A percentile compares a stretch with the other conserved stretches of the same genome.
These are phyloP conservation scores for Pogostemon cablin DNA, from an alignment of 257 asterid genomes.

Conservation along the genomic window DNA sequence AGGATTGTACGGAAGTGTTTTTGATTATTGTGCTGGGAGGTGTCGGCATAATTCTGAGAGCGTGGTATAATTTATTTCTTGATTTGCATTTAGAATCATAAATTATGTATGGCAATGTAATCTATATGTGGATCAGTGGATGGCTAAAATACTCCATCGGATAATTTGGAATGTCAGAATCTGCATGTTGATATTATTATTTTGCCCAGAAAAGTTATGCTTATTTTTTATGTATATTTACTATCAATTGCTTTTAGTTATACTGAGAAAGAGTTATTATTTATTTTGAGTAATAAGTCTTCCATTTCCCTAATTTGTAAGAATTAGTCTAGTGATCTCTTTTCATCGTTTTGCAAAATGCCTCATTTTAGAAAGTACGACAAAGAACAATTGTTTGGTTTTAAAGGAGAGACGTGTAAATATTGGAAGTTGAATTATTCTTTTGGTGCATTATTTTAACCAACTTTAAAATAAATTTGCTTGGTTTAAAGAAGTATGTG, in stretches of 20 bases:
- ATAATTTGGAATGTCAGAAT: constrained; percentile 15
- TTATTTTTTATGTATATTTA: neutral
- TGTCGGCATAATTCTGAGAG: constrained; percentile 95
- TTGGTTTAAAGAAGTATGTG: neutral
- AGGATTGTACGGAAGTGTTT: constrained; percentile 67
- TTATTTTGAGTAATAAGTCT: neutral
- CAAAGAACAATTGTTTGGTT: constrained; percentile 6
- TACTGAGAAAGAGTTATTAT: neutral
- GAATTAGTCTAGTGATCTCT: neutral
- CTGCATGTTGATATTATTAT: constrained; percentile 4
- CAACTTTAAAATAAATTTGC: too few species aligned
- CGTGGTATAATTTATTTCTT: constrained; percentile 59
- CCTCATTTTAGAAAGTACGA: neutral
- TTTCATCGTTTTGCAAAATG: neutral
- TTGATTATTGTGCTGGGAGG: constrained; percentile 84
- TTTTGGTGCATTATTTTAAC: too few species aligned
- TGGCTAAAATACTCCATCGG: constrained; percentile 1
- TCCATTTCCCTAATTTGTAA: constrained; percentile 10
- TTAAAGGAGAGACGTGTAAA: constrained; percentile 9
- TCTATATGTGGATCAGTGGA: neutral
- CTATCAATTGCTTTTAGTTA: neutral
- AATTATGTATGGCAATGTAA: neutral
- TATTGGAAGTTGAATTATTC: neutral
- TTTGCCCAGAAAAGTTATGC: neutral
- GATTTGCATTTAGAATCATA: constrained; percentile 11